These are phyloP conservation scores for Gossypioides kirkii DNA, from an alignment of 345 rosid species.

Conservation along the genomic window DNA sequence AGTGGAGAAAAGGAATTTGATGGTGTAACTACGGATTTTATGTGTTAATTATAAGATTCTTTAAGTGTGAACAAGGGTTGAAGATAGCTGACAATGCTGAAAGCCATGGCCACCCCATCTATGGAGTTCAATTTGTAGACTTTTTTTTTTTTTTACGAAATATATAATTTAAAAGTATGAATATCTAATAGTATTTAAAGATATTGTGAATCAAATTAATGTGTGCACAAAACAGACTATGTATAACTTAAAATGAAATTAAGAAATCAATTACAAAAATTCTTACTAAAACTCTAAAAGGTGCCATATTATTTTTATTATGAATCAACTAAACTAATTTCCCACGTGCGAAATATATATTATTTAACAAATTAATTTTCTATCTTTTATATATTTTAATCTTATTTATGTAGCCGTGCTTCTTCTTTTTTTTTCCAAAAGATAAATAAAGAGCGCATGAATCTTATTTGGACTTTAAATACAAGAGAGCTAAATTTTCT, in stretches of 20 bases:
- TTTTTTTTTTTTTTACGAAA: too few relatives aligned
- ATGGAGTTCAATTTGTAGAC: background rate
- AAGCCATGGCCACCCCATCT: background rate
- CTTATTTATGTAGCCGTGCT: background rate
- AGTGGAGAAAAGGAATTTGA: background rate
- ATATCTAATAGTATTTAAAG: too few relatives aligned
- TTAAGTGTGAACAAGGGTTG: background rate
- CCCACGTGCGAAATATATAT: background rate
- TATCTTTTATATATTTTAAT: background rate
- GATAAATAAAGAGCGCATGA: background rate
- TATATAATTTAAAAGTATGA: too few relatives aligned
- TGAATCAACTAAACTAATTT: background rate
- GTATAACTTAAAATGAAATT: too few relatives aligned
- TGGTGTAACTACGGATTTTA: background rate
- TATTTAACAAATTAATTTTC: background rate
- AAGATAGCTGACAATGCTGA: slow-evolving; percentile 9
- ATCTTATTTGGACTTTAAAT: background rate
- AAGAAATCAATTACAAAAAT: too few relatives aligned
- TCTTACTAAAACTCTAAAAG: too few relatives aligned
- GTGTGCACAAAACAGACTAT: too few relatives aligned
- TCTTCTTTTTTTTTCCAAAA: background rate
- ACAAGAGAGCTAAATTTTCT: background rate
- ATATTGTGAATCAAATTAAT: too few relatives aligned
- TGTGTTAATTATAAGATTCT: background rate
- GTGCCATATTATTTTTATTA: too few relatives aligned